Conservation (phyloP, 495 filamentous ascomycete species). For the Haplographium delicatum region DNA sequence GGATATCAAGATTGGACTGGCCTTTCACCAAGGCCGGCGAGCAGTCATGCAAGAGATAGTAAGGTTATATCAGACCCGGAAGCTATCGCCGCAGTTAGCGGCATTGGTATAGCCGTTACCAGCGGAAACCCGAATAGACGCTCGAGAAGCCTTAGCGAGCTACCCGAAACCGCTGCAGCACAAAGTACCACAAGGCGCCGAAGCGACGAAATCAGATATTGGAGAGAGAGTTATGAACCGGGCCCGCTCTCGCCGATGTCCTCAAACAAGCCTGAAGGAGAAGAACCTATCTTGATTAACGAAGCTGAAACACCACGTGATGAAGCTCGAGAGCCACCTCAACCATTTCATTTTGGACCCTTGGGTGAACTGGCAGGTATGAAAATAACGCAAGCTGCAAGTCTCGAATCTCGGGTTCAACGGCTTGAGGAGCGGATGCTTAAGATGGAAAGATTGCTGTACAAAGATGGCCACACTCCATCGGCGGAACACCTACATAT, state of each 20-base stretch:
- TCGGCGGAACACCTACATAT: slow-evolving; percentile 1
- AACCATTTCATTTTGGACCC: slow-evolving; percentile 47
- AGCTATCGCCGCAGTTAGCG: slow-evolving; percentile 7
- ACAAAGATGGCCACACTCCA: slow-evolving; percentile 26
- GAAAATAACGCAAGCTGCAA: slow-evolving; percentile 49
- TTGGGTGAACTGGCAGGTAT: slow-evolving; percentile 43
- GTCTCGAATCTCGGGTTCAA: slow-evolving; percentile 43
- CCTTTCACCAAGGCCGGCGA: slow-evolving; percentile 48
- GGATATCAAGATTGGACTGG: slow-evolving; percentile 35
- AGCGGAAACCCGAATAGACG: slow-evolving; percentile 40
- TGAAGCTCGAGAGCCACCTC: slow-evolving; percentile 31
- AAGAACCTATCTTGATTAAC: slow-evolving; percentile 29
- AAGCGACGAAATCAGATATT: slow-evolving; percentile 54
- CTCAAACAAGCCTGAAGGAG: slow-evolving; percentile 37
- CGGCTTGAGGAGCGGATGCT: slow-evolving; percentile 39
- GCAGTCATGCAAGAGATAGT: slow-evolving; percentile 41
- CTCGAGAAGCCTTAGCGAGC: slow-evolving; percentile 48
- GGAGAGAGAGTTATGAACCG: slow-evolving; percentile 47
- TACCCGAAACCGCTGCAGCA: slow-evolving; percentile 32
- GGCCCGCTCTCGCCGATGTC: slow-evolving; percentile 42
- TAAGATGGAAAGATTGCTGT: slow-evolving; percentile 43
- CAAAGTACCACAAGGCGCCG: slow-evolving; percentile 35
- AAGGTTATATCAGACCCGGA: slow-evolving; percentile 19
- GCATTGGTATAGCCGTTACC: slow-evolving; percentile 48
- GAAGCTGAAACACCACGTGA: slow-evolving; percentile 28